Base-by-base conservation (phyloP, 352 stramenopile genomes). In the Pythium diclinum region DNA sequence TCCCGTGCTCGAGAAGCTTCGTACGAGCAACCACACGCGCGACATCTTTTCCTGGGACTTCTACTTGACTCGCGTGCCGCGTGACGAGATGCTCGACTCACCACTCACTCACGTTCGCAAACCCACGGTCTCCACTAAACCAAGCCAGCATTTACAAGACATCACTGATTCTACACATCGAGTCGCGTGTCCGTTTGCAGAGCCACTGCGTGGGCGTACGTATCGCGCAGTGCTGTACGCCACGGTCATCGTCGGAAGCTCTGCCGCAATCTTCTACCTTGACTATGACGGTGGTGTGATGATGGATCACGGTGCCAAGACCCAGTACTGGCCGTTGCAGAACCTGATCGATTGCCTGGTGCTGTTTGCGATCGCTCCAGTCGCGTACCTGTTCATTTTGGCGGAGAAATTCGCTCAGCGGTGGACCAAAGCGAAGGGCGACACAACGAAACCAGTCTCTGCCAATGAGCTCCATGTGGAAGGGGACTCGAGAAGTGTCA, bases 261-360 rank as follows among this genome's bases (percentile, higher is more conserved):
- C 44, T 14, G 33, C 36, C n/a, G 25, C 49, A n/a, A 52, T 69
- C 28, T 23, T 60, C 56, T 51, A 60, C 36, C 42, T 78, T 14
- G 68, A 74, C 38, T 76, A 63, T 32, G 66, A 63, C 21, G 66
- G 72, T 40, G 72, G 72, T 6, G 44, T 65, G 11, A 63, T 77
- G 38, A 64, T 68, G 42, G 34, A 68, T 4, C 48, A 67, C 30
- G 72, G 62, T 3, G 32, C 61, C 14, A 62, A 72, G 56, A 63
- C 73, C n/a, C 62, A 79, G 57, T 71, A 73, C 52, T 79, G 73
- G 73, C 66, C 67, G 32, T 1, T 73, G 32, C 62, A 79, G 63
- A 63, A 69, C 69, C 25, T 69, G n/a, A 48, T 65, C 13, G 69
- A 79, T 38, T 59, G 67, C 47, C 48, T 66, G 9, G 60, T 75